Percentiles rank a stretch among this genome's conserved stretches.
Evolutionary conservation across 306 rosid species (phyloP).

Genomic region (Lagenaria siceraria): DNA sequence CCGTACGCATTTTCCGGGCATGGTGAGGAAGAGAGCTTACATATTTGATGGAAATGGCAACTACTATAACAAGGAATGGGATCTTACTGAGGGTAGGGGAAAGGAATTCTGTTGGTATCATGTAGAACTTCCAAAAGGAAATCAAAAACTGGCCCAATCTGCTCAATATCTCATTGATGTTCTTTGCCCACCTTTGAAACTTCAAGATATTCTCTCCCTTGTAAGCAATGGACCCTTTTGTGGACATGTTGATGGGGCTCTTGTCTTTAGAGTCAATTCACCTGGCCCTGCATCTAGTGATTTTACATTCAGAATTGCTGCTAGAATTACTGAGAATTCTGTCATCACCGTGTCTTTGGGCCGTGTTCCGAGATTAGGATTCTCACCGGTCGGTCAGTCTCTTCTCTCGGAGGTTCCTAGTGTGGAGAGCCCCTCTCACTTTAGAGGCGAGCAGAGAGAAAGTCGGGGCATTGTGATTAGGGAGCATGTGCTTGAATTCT

Average conservation of each 20-base stretch:
- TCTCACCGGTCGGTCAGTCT: constrained; percentile 64
- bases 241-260: constrained; percentile 86
- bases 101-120: constrained; percentile 95
- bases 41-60: constrained; percentile 74
- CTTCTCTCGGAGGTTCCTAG: constrained; percentile 88
- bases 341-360: constrained; percentile 85
- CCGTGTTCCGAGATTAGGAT: constrained; percentile 88
- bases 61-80: constrained; percentile 81
- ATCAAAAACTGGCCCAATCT: constrained; percentile 64
- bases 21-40: constrained; percentile 75
- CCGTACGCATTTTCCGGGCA: constrained; percentile 27
- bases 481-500: constrained; percentile 94
- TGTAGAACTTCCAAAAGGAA: constrained; percentile 84
- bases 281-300: constrained; percentile 84
- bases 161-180: constrained; percentile 70
- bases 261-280: constrained; percentile 88
- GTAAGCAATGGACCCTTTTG: constrained; percentile 98
- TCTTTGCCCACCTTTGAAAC: constrained; percentile 91
- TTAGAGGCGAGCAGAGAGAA: constrained; percentile 43
- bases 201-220: constrained; percentile 93
- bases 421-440: constrained; percentile 43
- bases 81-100: constrained; percentile 39
- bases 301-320: constrained; percentile 81
- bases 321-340: constrained; percentile 66
- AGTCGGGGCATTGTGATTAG: constrained; percentile 49